Evolutionary conservation across 2,329 filamentous ascomycete species (phyloP).

Genomic region (Pseudocercospora crystallina): DNA sequence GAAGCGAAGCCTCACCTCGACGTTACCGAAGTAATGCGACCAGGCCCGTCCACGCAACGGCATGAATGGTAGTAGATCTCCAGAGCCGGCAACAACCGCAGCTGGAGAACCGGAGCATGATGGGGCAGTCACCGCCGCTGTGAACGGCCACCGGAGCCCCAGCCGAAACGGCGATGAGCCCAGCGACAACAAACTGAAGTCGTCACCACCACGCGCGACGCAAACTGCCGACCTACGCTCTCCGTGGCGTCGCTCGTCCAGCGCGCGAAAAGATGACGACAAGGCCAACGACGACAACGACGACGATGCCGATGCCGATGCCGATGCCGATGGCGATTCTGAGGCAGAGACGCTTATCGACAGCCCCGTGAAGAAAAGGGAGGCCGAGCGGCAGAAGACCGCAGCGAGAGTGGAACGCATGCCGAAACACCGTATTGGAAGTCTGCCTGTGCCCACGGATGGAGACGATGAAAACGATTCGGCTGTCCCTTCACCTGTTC

Average conservation of each 20-base stretch:
- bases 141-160: slow-evolving; percentile 13
- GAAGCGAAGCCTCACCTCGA: slow-evolving; percentile 2
- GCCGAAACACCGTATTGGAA: slow-evolving; percentile 30
- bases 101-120: slow-evolving; percentile 14
- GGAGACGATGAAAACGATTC: slow-evolving; percentile 34
- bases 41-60: slow-evolving; percentile 14
- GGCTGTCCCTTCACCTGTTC: slow-evolving; percentile 28
- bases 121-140: slow-evolving; percentile 1
- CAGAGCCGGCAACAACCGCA: slow-evolving; percentile 22
- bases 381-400: slow-evolving; percentile 36
- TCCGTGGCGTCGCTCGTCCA: neutral
- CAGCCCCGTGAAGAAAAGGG: slow-evolving; percentile 42
- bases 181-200: slow-evolving; percentile 6
- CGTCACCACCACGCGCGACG: slow-evolving; percentile 17
- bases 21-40: slow-evolving; percentile 13
- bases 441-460: slow-evolving; percentile 31
- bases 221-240: neutral
- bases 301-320: slow-evolving; percentile 39
- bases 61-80: slow-evolving; percentile 34
- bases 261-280: slow-evolving; percentile 5
- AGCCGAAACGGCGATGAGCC: neutral
- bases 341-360: slow-evolving; percentile 53
- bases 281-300: slow-evolving; percentile 25
- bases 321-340: slow-evolving; percentile 42
- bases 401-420: slow-evolving; percentile 23